Conservation (phyloP, 2,329 filamentous ascomycete species). For the Fusarium sambucinum region DNA sequence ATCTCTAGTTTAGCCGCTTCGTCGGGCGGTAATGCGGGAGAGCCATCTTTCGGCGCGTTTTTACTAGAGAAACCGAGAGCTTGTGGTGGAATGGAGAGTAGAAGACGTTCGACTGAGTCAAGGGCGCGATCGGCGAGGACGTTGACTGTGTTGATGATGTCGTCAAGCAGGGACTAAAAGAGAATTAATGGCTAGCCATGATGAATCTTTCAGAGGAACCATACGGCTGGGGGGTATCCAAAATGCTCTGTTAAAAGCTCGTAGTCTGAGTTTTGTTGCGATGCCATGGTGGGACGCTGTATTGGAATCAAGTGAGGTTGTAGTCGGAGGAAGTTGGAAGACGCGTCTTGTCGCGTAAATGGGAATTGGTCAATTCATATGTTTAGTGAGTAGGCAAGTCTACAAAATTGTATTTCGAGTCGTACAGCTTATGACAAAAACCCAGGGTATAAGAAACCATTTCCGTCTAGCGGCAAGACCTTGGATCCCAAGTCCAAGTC, state of each 20-base stretch:
- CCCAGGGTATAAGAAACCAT: neutral
- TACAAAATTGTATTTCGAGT: neutral
- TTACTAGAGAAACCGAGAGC: conserved; percentile 81
- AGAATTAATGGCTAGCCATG: neutral
- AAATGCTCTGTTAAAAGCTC: conserved; percentile 94
- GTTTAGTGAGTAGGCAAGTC: neutral
- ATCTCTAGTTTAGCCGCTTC: conserved; percentile 73
- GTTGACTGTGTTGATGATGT: conserved; percentile 97
- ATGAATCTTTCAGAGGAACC: neutral
- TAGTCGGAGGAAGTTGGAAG: conserved; percentile 4
- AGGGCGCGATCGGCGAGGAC: conserved; percentile 91
- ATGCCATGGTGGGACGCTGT: conserved; percentile 47
- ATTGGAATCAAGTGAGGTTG: neutral
- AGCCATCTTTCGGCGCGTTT: conserved; percentile 53
- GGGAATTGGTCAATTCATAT: conserved; percentile 14
- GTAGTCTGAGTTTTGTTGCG: conserved; percentile 62
- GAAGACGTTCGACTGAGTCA: conserved; percentile 85
- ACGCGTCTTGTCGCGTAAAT: conserved; percentile 40
- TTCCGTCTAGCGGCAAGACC: neutral
- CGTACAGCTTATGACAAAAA: neutral
- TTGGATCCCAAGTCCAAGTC: neutral
- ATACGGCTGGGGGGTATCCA: conserved; percentile 89
- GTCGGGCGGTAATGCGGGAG: conserved; percentile 54
- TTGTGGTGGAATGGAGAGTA: conserved; percentile 78
- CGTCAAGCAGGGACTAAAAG: conserved; percentile 87